Percentiles rank a stretch among this genome's conserved stretches.
phyloP scores from a whole-genome alignment of 176 grass and related monocot species.

The Tuctoria greenei region DNA sequence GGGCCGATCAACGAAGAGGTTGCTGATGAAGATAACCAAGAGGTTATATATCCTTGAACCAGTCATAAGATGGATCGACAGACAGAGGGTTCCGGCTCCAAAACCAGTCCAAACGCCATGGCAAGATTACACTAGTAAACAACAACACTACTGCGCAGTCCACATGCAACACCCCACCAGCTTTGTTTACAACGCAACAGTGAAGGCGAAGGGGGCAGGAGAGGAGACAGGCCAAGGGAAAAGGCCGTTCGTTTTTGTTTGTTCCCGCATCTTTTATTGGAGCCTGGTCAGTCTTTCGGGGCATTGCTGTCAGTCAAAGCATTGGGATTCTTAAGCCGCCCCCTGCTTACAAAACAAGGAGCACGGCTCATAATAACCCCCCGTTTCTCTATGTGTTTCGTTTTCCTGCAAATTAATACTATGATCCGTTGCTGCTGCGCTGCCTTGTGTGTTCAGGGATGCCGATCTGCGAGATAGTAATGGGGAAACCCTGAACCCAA shows the following conservation, averaged over 20 bases:
- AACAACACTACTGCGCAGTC: constrained; percentile 8
- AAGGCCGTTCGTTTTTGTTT: constrained; percentile 54
- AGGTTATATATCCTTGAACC: background rate
- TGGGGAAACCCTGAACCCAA: constrained; percentile 1
- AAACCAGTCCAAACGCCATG: constrained; percentile 23
- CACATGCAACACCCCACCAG: constrained; percentile 8
- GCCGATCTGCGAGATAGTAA: background rate
- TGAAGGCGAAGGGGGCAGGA: background rate
- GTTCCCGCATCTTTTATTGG: constrained; percentile 66
- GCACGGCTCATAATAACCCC: constrained; percentile 39
- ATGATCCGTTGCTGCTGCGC: background rate
- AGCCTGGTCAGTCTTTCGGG: constrained; percentile 43
- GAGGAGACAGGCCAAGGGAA: constrained; percentile 44
- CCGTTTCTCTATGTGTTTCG: background rate
- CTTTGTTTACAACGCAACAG: constrained; percentile 24
- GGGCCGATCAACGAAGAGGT: background rate
- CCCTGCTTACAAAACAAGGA: constrained; percentile 8
- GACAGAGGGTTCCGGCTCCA: background rate
- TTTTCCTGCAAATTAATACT: background rate
- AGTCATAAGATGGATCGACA: background rate
- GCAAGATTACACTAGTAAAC: constrained; percentile 9
- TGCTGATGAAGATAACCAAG: background rate
- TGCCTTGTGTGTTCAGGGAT: constrained; percentile 2
- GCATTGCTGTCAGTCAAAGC: constrained; percentile 45
- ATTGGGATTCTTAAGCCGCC: constrained; percentile 50